Conservation (phyloP, 768 basidiomycete species). For the Suillus paluster region DNA sequence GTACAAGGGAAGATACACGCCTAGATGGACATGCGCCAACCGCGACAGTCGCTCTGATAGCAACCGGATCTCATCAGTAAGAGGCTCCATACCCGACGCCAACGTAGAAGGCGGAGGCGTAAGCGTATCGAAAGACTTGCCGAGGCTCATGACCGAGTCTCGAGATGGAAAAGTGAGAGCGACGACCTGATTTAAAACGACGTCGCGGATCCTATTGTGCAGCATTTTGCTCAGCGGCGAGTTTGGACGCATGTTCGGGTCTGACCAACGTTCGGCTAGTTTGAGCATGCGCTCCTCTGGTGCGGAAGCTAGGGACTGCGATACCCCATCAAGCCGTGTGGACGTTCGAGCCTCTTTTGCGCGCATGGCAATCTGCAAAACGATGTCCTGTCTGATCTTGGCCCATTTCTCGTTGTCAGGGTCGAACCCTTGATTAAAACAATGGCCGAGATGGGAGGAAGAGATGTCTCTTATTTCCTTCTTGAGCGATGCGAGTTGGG, state of each 20-base stretch:
- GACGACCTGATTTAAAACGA: conserved; percentile 64
- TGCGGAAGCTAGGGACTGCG: conserved; percentile 31
- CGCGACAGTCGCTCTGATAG: conserved; percentile 75
- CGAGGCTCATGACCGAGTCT: conserved; percentile 37
- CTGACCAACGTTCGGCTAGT: conserved; percentile 75
- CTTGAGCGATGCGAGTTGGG: conserved; percentile 64
- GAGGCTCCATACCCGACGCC: conserved; percentile 70
- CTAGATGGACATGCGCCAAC: conserved; percentile 74
- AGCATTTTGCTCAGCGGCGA: conserved; percentile 66
- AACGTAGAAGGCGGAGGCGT: conserved; percentile 21
- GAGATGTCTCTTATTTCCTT: conserved; percentile 74
- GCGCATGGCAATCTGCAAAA: conserved; percentile 76
- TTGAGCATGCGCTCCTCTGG: conserved; percentile 59
- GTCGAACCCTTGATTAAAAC: conserved; percentile 46
- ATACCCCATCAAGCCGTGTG: conserved; percentile 17
- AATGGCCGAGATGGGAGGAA: conserved; percentile 62
- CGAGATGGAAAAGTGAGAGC: conserved; percentile 53
- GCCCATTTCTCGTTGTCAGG: conserved; percentile 55
- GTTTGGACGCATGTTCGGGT: conserved; percentile 61
- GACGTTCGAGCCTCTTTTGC: conserved; percentile 52
- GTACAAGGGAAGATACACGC: conserved; percentile 79
- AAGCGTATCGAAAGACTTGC: conserved; percentile 29
- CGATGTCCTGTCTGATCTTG: conserved; percentile 62
- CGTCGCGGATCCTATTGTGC: conserved; percentile 64
- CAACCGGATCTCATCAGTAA: conserved; percentile 65